Percentiles rank a stretch among this genome's conserved stretches.
Conservation (phyloP, 345 rosid species). For the Kandelia obovata region DNA sequence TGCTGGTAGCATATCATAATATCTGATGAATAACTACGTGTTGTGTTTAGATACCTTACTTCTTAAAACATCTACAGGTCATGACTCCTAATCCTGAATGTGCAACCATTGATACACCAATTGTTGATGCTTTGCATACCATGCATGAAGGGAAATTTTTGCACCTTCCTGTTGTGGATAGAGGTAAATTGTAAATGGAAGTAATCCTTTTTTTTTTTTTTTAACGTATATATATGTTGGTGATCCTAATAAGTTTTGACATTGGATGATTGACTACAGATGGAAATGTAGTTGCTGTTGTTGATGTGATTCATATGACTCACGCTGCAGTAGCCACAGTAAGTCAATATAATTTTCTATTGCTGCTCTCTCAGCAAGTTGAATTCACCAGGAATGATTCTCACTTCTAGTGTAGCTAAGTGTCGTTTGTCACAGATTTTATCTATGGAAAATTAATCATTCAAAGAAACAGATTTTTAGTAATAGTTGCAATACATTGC, state of each 20-base stretch:
- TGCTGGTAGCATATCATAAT: neutral
- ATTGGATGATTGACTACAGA: conserved; percentile 46
- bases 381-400: conserved; percentile 12
- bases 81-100: conserved; percentile 99
- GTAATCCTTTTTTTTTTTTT: no score
- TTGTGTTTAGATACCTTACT: conserved; percentile 8
- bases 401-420: neutral
- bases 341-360: conserved; percentile 30
- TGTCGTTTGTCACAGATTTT: neutral
- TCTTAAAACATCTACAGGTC: conserved; percentile 46
- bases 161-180: conserved; percentile 91
- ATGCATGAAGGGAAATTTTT: conserved; percentile 98
- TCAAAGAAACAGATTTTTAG: no score
- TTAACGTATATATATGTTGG: neutral
- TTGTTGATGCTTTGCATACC: conserved; percentile 90
- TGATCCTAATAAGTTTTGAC: conserved; percentile 10
- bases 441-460: no score
- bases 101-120: conserved; percentile 78
- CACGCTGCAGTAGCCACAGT: conserved; percentile 98
- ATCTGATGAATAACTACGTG: neutral
- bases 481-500: no score
- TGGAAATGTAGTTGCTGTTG: conserved; percentile 74
- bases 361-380: neutral
- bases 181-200: conserved; percentile 43
- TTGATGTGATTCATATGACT: conserved; percentile 85